Percentiles rank a stretch among this genome's conserved stretches.
These are phyloP conservation scores for Ceratocystis papillata DNA, from an alignment of 2,329 filamentous ascomycete species.

Conservation along the genomic window DNA sequence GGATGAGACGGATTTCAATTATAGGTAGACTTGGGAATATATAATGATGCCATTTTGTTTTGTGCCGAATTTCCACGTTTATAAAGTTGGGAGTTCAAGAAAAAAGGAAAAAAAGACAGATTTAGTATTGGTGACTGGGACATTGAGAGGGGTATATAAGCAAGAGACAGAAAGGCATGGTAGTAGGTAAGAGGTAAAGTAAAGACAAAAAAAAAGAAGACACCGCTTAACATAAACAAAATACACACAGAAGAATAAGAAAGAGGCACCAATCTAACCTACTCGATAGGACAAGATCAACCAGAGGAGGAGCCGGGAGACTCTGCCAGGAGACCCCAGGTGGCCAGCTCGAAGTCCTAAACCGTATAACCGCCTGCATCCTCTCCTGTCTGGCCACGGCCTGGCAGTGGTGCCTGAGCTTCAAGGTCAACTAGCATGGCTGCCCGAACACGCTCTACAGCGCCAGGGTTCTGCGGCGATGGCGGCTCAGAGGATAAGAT, in stretches of 20 bases:
- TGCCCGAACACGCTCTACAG: not conserved
- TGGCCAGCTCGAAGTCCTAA: not conserved
- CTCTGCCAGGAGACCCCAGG: not conserved
- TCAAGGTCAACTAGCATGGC: slow-evolving; percentile 4
- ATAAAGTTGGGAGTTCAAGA: no score
- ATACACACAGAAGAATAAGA: not conserved
- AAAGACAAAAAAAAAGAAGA: not conserved
- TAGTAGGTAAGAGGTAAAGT: not conserved
- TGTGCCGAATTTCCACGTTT: no score
- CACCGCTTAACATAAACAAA: not conserved
- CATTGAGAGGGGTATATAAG: slow-evolving; percentile 10
- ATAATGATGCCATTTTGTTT: not conserved
- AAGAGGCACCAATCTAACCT: not conserved
- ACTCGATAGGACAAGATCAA: not conserved
- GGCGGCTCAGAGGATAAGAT: not conserved
- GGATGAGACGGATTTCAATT: no score
- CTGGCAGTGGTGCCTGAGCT: slow-evolving; percentile 1
- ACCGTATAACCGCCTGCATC: not conserved
- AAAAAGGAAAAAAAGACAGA: no score
- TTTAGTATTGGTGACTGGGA: not conserved
- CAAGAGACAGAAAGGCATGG: slow-evolving; percentile 1
- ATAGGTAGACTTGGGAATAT: not conserved
- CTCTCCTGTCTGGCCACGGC: not conserved
- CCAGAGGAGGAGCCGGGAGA: not conserved
- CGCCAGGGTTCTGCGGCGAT: not conserved